Evolutionary conservation across 148 eudicot species (phyloP).

Genomic region (Heliosperma pusillum): DNA sequence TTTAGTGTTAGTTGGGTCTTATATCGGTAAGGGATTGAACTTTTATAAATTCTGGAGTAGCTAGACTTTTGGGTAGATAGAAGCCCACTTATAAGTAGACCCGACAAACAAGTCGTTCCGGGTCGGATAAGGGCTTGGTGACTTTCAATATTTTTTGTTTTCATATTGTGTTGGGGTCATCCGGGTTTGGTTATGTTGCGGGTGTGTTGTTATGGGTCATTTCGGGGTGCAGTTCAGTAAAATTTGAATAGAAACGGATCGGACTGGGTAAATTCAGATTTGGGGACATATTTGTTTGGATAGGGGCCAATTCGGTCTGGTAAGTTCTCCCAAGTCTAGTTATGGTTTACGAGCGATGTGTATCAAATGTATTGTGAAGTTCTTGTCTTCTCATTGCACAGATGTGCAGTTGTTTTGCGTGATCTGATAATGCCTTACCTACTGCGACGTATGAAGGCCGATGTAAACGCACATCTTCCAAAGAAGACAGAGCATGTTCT

Average conservation of each 20-base stretch:
- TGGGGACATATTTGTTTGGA: not conserved
- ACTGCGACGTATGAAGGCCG: constrained; percentile 93
- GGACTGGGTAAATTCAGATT: not conserved
- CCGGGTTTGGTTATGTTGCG: too few relatives aligned
- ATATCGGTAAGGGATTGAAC: not conserved
- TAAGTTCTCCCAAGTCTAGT: not conserved
- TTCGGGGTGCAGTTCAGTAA: not conserved
- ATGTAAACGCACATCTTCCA: constrained; percentile 89
- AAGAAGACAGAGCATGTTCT: constrained; percentile 98
- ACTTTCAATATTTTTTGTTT: too few relatives aligned
- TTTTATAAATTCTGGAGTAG: too few relatives aligned
- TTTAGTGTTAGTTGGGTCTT: not conserved
- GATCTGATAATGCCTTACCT: constrained; percentile 98
- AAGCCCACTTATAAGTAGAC: too few relatives aligned
- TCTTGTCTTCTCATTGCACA: constrained; percentile 30
- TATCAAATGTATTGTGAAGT: constrained; percentile 7
- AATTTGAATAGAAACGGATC: not conserved
- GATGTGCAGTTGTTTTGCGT: constrained; percentile 97
- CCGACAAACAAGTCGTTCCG: too few relatives aligned
- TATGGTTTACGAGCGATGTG: not conserved
- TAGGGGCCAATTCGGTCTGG: not conserved
- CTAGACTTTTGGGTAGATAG: not conserved
- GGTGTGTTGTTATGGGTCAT: not conserved
- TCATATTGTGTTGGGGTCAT: too few relatives aligned
- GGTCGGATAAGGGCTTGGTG: too few relatives aligned